Percentiles rank a stretch among this genome's conserved stretches.
phyloP scores from a whole-genome alignment of 1,284 basidiomycete species.

The Microbotryomycetes sp. region DNA sequence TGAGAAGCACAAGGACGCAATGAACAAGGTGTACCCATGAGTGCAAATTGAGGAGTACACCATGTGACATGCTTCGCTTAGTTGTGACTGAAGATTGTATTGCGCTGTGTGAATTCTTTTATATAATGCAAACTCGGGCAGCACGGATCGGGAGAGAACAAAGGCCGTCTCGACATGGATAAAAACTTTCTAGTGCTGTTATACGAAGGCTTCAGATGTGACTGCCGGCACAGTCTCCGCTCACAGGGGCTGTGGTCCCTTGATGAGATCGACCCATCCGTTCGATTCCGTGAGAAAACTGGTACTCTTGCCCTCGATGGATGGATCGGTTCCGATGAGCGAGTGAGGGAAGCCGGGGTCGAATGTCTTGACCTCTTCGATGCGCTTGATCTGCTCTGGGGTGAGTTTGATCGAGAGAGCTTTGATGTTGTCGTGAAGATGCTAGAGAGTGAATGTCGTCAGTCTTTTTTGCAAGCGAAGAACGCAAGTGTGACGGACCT shows the following conservation, averaged over 20 bases:
- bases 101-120: too few species aligned
- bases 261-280: conserved; percentile 1
- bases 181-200: too few species aligned
- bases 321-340: conserved; percentile 24
- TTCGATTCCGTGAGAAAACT: neutral
- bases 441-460: conserved; percentile 43
- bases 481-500: neutral
- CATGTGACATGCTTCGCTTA: too few species aligned
- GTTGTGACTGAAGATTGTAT: too few species aligned
- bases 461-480: conserved; percentile 42
- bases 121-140: too few species aligned
- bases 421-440: conserved; percentile 48
- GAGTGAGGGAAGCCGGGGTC: conserved; percentile 35
- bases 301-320: conserved; percentile 9
- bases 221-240: too few species aligned
- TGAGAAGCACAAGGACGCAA: conserved; percentile 58
- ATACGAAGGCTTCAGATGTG: too few species aligned
- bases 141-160: too few species aligned
- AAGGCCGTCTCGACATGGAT: too few species aligned
- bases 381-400: conserved; percentile 44
- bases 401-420: conserved; percentile 46
- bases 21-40: conserved; percentile 50
- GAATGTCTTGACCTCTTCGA: conserved; percentile 35
- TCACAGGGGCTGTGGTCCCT: conserved; percentile 3
- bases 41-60: neutral